Percentiles rank a stretch among this genome's conserved stretches.
Conservation (phyloP, 2,329 filamentous ascomycete genomes). For the Colletotrichum tofieldiae region DNA sequence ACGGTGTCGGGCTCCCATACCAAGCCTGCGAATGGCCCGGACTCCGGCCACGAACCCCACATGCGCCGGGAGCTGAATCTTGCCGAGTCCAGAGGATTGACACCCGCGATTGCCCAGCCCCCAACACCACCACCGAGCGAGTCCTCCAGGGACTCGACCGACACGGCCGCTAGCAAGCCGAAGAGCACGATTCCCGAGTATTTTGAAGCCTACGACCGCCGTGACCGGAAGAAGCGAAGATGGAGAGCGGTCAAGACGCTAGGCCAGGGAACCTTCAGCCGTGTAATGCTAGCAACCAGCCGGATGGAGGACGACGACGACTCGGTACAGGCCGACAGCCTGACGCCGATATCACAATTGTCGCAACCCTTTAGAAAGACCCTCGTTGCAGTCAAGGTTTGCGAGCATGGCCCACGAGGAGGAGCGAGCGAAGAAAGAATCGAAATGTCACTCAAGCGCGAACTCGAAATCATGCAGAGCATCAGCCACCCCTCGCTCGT, state of each 20-base stretch:
- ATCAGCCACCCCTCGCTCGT: conserved; percentile 93
- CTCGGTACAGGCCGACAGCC: conserved; percentile 54
- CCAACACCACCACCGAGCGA: conserved; percentile 90
- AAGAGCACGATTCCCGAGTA: conserved; percentile 69
- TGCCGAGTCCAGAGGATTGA: conserved; percentile 83
- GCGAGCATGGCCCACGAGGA: conserved; percentile 93
- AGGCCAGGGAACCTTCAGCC: conserved; percentile 95
- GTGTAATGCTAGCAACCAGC: conserved; percentile 91
- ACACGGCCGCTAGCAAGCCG: conserved; percentile 58
- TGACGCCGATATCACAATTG: conserved; percentile 58
- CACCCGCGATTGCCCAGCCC: conserved; percentile 70
- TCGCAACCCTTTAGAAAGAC: conserved; percentile 74
- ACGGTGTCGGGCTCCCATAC: conserved; percentile 78
- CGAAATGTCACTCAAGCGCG: conserved; percentile 93
- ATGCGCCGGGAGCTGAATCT: conserved; percentile 85
- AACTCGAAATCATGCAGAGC: conserved; percentile 92
- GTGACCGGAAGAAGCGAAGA: conserved; percentile 78
- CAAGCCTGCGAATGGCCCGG: conserved; percentile 56
- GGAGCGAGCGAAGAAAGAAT: conserved; percentile 94
- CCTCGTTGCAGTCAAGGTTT: conserved; percentile 94
- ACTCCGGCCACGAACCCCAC: conserved; percentile 59
- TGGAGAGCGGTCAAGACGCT: conserved; percentile 87
- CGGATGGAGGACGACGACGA: conserved; percentile 71
- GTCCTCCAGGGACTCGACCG: conserved; percentile 67
- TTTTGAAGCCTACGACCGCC: conserved; percentile 78